These are phyloP conservation scores for Penicillium sp. DNA, from an alignment of 2,329 filamentous ascomycete species.

Conservation along the genomic window DNA sequence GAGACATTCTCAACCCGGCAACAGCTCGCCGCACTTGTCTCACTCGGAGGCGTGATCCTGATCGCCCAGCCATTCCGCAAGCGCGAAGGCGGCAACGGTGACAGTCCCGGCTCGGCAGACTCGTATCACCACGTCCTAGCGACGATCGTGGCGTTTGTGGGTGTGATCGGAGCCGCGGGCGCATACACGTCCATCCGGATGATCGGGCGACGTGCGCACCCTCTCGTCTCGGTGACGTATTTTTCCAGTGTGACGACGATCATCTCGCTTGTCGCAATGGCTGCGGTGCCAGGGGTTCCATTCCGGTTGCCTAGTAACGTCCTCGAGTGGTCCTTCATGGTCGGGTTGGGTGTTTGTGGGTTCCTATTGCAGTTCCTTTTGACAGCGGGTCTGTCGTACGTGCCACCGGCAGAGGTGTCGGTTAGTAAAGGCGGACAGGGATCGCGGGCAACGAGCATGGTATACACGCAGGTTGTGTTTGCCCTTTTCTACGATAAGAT, in stretches of 20 bases:
- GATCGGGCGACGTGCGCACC: constrained; percentile 77
- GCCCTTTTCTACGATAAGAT: constrained; percentile 64
- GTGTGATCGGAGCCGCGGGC: constrained; percentile 72
- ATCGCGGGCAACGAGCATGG: constrained; percentile 63
- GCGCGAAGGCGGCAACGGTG: constrained; percentile 15
- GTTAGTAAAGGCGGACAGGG: constrained; percentile 19
- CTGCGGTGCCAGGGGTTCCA: constrained; percentile 55
- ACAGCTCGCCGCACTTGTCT: constrained; percentile 72
- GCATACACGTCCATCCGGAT: constrained; percentile 77
- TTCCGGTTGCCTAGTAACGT: constrained; percentile 57
- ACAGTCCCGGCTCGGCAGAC: constrained; percentile 45
- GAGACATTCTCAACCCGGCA: constrained; percentile 79
- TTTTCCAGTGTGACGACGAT: constrained; percentile 71
- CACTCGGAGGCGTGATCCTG: constrained; percentile 75
- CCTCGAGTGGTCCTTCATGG: constrained; percentile 66
- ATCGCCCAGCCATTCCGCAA: constrained; percentile 68
- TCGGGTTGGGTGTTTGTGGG: constrained; percentile 70
- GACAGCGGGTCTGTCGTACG: constrained; percentile 71
- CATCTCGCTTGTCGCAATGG: constrained; percentile 63
- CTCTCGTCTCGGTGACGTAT: constrained; percentile 83
- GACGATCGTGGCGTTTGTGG: constrained; percentile 70
- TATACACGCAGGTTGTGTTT: constrained; percentile 71
- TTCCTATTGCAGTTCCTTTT: constrained; percentile 86
- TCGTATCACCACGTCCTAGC: constrained; percentile 67
- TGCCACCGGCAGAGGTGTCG: constrained; percentile 53